Evolutionary conservation across 2,329 filamentous ascomycete species (phyloP).

Genomic region (Laburnicola sp.): DNA sequence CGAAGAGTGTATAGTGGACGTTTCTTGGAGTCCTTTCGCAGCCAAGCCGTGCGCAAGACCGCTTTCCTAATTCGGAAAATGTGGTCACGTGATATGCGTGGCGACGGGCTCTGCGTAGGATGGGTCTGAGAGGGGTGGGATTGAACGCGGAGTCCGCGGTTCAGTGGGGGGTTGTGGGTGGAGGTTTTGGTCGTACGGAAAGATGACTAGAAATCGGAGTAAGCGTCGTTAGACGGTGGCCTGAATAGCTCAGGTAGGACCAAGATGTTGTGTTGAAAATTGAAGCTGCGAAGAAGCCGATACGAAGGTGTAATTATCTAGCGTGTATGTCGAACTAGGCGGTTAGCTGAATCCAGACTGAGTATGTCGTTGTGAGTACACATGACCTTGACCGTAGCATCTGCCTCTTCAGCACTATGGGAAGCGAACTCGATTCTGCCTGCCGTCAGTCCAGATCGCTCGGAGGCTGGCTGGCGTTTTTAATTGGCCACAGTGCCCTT

Average conservation of each 20-base stretch:
- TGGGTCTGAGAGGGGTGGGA: background rate
- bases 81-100: constrained; percentile 10
- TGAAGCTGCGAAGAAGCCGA: background rate
- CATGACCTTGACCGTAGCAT: background rate
- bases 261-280: background rate
- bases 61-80: background rate
- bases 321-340: background rate
- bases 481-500: background rate
- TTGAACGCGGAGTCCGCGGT: background rate
- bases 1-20: background rate
- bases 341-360: background rate
- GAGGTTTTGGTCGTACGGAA: background rate
- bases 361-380: background rate
- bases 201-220: background rate
- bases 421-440: background rate
- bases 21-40: background rate
- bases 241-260: background rate
- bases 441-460: background rate
- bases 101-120: constrained; percentile 15
- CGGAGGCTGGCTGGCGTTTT: background rate
- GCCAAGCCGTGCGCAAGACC: background rate
- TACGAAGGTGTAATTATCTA: background rate
- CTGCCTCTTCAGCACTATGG: background rate
- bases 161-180: constrained; percentile 1
- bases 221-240: background rate